Base-by-base conservation (phyloP, 2,329 filamentous ascomycete genomes). In the Ceratocystis variospora region DNA sequence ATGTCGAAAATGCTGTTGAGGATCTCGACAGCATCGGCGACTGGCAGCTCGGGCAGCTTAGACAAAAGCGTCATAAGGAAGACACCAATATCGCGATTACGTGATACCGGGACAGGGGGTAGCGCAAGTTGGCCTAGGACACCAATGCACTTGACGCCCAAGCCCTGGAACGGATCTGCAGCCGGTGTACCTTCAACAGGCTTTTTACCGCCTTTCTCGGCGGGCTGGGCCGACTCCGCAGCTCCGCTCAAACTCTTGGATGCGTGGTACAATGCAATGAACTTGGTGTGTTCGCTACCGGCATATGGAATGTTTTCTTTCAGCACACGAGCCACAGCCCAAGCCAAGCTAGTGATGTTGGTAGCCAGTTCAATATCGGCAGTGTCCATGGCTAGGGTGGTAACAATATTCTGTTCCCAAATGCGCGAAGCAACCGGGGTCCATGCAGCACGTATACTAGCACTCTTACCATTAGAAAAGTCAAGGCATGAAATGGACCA, bases 1-100 rank as follows among this genome's bases (percentile, higher is more conserved):
- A 88, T 79, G 70, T 88, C 86, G 70, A 87, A 86, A 19, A 88
- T 69, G 73, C 87, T 83, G 74, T 87, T 83, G 55, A 88, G 75
- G 17, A 83, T 82, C 74, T 88, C 85, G 41, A 88, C 79, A 4
- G 78, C 78, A 59, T 87, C 83, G 1, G 83, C 84, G 1, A 79
- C 74, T 1, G 82, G 77, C 0, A 80, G 81, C 57, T 79, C 75
- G 4, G 83, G 81, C 19, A 82, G 75, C 8, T 74, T 74, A 41
- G 79, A 76, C 41, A 87, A 74, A 4, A 84, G 73, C 1, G 79
- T 82, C 64, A 87, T 69, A 62, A 88, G 76, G 73, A 87, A 88
- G 17, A 81, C 77, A 61, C 84, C 85, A 65, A 88, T 81, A 67
- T 86, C 82, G 57, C 82, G 80, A 75, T 87, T 88, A 37, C 81